Conservation (phyloP, 306 rosid species). For the Cucumis hystrix region DNA sequence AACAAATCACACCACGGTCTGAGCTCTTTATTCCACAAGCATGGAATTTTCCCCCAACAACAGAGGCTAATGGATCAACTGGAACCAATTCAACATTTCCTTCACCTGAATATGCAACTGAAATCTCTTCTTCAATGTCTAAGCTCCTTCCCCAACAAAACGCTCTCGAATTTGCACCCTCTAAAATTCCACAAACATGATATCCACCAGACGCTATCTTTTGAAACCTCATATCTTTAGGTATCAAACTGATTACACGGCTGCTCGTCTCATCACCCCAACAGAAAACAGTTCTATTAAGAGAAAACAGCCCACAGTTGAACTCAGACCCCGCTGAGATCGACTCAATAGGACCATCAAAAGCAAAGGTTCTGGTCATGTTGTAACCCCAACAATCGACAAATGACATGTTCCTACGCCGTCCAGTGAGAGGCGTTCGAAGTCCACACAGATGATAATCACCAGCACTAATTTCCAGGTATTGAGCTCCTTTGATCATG, state of each 20-base stretch:
- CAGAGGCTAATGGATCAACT: constrained; percentile 51
- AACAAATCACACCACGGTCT: constrained; percentile 67
- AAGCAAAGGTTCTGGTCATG: constrained; percentile 63
- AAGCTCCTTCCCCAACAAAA: constrained; percentile 90
- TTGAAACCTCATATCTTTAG: constrained; percentile 43
- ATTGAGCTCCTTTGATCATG: constrained; percentile 48
- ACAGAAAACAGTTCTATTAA: constrained; percentile 70
- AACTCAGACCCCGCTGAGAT: constrained; percentile 82
- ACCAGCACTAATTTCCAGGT: constrained; percentile 84
- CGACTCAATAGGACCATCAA: constrained; percentile 65
- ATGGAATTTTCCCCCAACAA: constrained; percentile 86
- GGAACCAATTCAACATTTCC: constrained; percentile 69
- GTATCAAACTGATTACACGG: constrained; percentile 43
- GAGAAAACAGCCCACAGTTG: constrained; percentile 74
- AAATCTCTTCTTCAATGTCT: constrained; percentile 52
- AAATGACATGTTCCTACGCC: constrained; percentile 39
- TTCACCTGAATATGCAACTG: constrained; percentile 31
- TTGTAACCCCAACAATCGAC: constrained; percentile 97
- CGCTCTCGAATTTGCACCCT: constrained; percentile 40
- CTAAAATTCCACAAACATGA: constrained; percentile 84
- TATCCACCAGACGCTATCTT: constrained; percentile 69
- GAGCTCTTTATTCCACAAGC: constrained; percentile 80
- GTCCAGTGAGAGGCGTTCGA: constrained; percentile 48
- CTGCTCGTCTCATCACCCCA: constrained; percentile 85
- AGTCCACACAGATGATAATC: constrained; percentile 83